A percentile compares a stretch with the other conserved stretches of the same genome.
phyloP scores from a whole-genome alignment of 345 rosid genomes.

The Populus deltoides region DNA sequence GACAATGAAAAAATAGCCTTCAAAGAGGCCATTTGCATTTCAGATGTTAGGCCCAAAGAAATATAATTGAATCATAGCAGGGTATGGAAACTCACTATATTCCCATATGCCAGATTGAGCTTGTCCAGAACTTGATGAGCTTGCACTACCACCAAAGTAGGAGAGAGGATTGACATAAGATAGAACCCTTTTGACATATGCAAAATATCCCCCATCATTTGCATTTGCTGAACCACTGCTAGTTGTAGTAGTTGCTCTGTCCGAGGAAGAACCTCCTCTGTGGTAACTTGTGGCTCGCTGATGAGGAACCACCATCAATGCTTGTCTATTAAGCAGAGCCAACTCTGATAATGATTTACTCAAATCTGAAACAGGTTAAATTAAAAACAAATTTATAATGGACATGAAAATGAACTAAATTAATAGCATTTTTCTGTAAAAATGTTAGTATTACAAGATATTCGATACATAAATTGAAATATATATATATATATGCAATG shows the following conservation, averaged over 20 bases:
- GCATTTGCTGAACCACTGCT: slow-evolving; percentile 32
- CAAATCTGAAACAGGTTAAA: slow-evolving; percentile 51
- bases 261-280: slow-evolving; percentile 39
- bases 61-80: not conserved
- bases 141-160: slow-evolving; percentile 51
- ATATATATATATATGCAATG: too few species aligned
- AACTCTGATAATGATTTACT: slow-evolving; percentile 60
- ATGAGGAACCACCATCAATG: slow-evolving; percentile 71
- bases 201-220: slow-evolving; percentile 65
- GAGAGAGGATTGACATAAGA: slow-evolving; percentile 79
- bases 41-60: not conserved
- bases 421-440: too few species aligned
- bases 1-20: not conserved
- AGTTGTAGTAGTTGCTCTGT: slow-evolving; percentile 19
- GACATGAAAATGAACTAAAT: too few species aligned
- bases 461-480: too few species aligned
- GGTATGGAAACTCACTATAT: slow-evolving; percentile 36
- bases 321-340: slow-evolving; percentile 75
- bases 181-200: slow-evolving; percentile 43
- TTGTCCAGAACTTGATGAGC: slow-evolving; percentile 43
- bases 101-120: slow-evolving; percentile 46
- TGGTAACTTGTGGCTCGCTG: slow-evolving; percentile 34
- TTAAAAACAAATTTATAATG: not conserved
- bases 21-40: not conserved
- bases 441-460: too few species aligned